Base-by-base conservation (phyloP, 2,329 filamentous ascomycete genomes). In the Drechslerella stenobrocha region DNA sequence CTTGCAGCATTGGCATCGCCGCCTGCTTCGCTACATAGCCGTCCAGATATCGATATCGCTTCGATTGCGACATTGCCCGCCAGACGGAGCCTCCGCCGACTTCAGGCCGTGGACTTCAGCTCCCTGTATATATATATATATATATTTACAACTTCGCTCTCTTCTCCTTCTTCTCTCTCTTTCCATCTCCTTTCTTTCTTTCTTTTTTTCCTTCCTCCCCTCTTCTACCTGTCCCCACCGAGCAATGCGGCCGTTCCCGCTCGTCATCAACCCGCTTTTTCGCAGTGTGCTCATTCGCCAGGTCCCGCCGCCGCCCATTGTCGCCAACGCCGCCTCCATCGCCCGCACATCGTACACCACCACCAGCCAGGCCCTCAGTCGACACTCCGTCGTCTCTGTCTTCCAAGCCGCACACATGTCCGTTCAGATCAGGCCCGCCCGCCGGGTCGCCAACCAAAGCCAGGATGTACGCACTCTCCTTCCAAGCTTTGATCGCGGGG, bases 401-500 rank as follows among this genome's bases (percentile, higher is more conserved):
- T 69, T 69, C 28, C 64, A 69, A 37, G 23, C 48, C 42, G 51
- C 64, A 40, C 52, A 58, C 34, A 69, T 69, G 64, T 52, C 64
- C 9, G 47, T 57, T 52, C 70, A 67, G 4, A 81, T 80, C 70
- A 75, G 75, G 23, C 79, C 79, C 34, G 80, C 80, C 24, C 75
- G 74, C 66, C 76, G 79, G 72, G 79, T 81, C 44, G 79, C 79
- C 32, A 78, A 78, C 30, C 79, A 81, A 70, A 77, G 77, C 63
- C 79, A 80, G 72, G 79, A 81, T 80, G 79, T 81, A 81, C 78
- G 79, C 79, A 57, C 65, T 40, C n/a, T 22, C 51, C 18, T 30
- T 45, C 3, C 20, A 35, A n/a, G 42, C 46, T 18, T 26, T 30
- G 22, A 3, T 32, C 44, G 26, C n/a, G 13, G 48, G 30, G 30